A percentile compares a stretch with the other conserved stretches of the same genome.
These are phyloP conservation scores for Closterium sp. DNA, from an alignment of 139 green algal genomes.

Conservation along the genomic window DNA sequence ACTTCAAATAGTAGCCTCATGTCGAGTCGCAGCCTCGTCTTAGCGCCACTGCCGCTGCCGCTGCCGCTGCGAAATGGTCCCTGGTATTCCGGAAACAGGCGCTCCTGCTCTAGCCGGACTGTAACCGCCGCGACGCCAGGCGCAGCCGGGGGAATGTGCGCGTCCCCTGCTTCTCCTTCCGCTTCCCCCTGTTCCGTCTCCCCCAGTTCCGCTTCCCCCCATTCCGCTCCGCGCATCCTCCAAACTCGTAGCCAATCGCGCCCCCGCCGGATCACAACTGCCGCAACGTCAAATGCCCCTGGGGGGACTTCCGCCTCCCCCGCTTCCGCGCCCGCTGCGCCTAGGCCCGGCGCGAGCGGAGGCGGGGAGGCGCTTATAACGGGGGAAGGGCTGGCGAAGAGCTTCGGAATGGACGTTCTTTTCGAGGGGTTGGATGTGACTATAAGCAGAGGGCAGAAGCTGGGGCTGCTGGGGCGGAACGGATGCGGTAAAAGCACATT, in stretches of 20 bases:
- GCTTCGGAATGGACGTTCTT: constrained; percentile 64
- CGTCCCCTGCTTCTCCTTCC: background rate
- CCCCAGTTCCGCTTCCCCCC: too few species aligned
- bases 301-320: background rate
- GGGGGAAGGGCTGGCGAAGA: constrained; percentile 65
- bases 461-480: constrained; percentile 70
- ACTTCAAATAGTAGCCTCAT: background rate
- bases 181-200: background rate
- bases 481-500: constrained; percentile 72
- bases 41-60: background rate
- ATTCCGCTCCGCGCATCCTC: background rate
- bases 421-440: constrained; percentile 69
- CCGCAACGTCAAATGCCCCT: background rate
- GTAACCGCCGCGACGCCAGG: background rate
- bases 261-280: background rate
- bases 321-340: background rate
- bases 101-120: background rate
- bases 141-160: background rate
- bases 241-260: background rate
- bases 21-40: background rate
- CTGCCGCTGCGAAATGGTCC: background rate
- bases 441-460: constrained; percentile 59
- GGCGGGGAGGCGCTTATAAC: constrained; percentile 39
- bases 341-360: background rate
- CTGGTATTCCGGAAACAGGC: background rate